Evolutionary conservation across 2,329 filamentous ascomycete species (phyloP).

Genomic region (Exophiala sp.): DNA sequence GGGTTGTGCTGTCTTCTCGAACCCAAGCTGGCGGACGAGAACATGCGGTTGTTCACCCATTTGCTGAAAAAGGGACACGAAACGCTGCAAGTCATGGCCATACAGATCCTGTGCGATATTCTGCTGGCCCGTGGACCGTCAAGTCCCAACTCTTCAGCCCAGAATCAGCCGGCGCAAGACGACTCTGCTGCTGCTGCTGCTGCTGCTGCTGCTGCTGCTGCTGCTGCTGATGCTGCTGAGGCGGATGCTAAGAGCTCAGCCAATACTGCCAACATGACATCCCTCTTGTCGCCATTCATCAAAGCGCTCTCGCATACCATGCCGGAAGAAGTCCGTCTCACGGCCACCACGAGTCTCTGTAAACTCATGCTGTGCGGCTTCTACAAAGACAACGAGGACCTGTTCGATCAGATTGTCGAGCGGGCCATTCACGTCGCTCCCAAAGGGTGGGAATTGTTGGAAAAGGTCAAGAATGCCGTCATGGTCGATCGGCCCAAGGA

Average conservation of each 20-base stretch:
- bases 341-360: constrained; percentile 45
- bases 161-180: not conserved
- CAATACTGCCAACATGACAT: constrained; percentile 30
- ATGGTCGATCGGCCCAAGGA: constrained; percentile 47
- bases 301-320: constrained; percentile 54
- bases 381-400: constrained; percentile 36
- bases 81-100: constrained; percentile 76
- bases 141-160: not conserved
- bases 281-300: constrained; percentile 62
- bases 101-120: constrained; percentile 91
- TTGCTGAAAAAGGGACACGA: constrained; percentile 93
- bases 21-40: constrained; percentile 83
- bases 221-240: constrained; percentile 1
- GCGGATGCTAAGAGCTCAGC: not conserved
- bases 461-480: constrained; percentile 45
- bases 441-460: constrained; percentile 41
- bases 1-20: constrained; percentile 88
- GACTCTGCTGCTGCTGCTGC: not conserved
- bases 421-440: constrained; percentile 40
- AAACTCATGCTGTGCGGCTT: constrained; percentile 43
- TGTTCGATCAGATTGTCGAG: constrained; percentile 53
- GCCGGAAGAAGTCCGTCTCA: constrained; percentile 46
- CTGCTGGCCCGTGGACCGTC: constrained; percentile 63
- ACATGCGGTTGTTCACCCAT: constrained; percentile 86
- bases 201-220: constrained; percentile 1